Conservation (phyloP, 225 moss, liverwort and hornwort species). For the Bryum argenteum region DNA sequence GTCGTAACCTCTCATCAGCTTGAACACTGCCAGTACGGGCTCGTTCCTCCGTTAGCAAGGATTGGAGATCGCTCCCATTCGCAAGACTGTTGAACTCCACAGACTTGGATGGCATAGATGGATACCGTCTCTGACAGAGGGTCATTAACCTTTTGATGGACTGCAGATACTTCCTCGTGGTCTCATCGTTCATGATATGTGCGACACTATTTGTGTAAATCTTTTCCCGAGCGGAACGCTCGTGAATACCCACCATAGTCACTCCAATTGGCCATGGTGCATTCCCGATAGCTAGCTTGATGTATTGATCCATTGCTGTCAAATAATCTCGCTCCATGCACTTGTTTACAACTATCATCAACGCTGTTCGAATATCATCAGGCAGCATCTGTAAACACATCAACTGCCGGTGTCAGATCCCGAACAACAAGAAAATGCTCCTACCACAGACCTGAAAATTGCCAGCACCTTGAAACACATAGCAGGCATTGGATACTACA, state of each 20-base stretch:
- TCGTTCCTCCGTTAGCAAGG: conserved; percentile 77
- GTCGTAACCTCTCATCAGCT: conserved; percentile 75
- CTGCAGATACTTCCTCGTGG: conserved; percentile 95
- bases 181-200: conserved; percentile 99
- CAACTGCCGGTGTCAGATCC: conserved; percentile 8
- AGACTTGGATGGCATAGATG: conserved; percentile 97
- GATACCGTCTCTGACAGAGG: conserved; percentile 93
- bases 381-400: conserved; percentile 81
- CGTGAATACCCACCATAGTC: conserved; percentile 99
- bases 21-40: conserved; percentile 53
- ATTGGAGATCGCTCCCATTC: conserved; percentile 94
- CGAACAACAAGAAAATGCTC: conserved; percentile 18
- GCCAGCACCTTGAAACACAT: neutral
- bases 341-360: conserved; percentile 94
- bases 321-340: conserved; percentile 97
- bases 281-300: conserved; percentile 95
- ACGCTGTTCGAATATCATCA: conserved; percentile 87
- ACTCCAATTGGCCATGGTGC: conserved; percentile 99
- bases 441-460: neutral
- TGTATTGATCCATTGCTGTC: conserved; percentile 99
- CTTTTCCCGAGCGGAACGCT: conserved; percentile 99
- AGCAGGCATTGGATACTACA: neutral
- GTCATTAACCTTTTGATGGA: conserved; percentile 99
- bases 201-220: conserved; percentile 99
- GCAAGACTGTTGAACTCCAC: conserved; percentile 99